Evolutionary conservation across 2,329 filamentous ascomycete genomes (phyloP).

Genomic region (Clonostachys rhizophaga): DNA sequence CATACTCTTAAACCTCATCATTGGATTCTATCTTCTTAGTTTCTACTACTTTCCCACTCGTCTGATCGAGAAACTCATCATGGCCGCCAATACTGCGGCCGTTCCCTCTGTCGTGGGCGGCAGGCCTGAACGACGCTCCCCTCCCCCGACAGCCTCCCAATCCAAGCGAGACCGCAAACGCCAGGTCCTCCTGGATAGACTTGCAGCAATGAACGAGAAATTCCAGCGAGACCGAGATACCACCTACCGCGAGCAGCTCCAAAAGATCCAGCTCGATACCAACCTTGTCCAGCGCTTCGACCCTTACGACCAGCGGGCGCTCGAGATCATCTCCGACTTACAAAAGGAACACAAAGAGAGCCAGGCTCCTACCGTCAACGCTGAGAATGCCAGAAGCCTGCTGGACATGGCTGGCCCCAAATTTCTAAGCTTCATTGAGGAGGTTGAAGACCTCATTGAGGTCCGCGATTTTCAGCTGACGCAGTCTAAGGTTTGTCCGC

Average conservation of each 20-base stretch:
- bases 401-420: constrained; percentile 75
- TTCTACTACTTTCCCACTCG: too few species aligned
- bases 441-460: constrained; percentile 85
- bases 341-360: constrained; percentile 49
- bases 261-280: constrained; percentile 89
- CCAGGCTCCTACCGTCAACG: constrained; percentile 27
- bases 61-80: constrained; percentile 8
- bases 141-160: constrained; percentile 28
- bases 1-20: too few species aligned
- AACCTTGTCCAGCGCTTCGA: constrained; percentile 81
- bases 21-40: too few species aligned
- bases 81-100: constrained; percentile 32
- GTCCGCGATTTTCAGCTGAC: constrained; percentile 80
- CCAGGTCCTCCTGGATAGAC: constrained; percentile 74
- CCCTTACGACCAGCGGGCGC: constrained; percentile 67
- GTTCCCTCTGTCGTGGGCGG: constrained; percentile 21
- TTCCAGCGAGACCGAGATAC: constrained; percentile 78
- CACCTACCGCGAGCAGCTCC: constrained; percentile 83
- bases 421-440: constrained; percentile 80
- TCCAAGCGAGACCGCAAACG: constrained; percentile 91
- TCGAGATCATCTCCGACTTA: constrained; percentile 66
- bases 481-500: constrained; percentile 66
- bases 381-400: constrained; percentile 46
- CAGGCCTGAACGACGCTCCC: constrained; percentile 28
- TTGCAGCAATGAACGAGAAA: constrained; percentile 69